Base-by-base conservation (phyloP, 176 grass and related monocot genomes). In the Luzula sylvatica region DNA sequence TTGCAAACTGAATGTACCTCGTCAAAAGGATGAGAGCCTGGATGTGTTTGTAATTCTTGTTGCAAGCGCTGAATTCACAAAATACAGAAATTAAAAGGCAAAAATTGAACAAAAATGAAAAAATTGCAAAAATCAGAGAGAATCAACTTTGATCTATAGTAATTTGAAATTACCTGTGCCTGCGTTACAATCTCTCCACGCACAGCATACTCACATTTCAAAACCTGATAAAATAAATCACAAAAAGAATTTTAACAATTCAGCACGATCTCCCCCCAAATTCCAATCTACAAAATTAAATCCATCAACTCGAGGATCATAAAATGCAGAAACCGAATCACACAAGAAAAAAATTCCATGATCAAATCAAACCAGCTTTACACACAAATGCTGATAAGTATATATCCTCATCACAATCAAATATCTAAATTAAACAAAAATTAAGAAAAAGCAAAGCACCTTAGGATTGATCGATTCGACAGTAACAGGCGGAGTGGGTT, bases 161-260 rank as follows among this genome's bases (percentile, higher is more conserved):
- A 15, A 6, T 55, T 26, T 47, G 1, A 8, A 70, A 52, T 26
- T 68, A 95, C 89, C 80, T 95, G 89, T 56, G 89, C 89, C 54
- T 88, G 83, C 56, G 44, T 85, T 8, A 95, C 80, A 76, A 95
- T 88, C 67, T 95, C 80, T 53, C 89, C 83, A 7, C 83, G 80
- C 44, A 95, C 89, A 27, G 89, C 89, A 53, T 95, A 95, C 59
- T 85, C 80, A 32, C 84, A 95, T 66, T 95, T 77, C 65, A 84
- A 67, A 26, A 95, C 79, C 89, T 95, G 55, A 41, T 73, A 53
- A 4, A 60, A 53, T 16, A 67, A 8, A 41, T 35, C n/a, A 55
- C 32, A 65, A 11, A 28, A 54, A 50, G 49, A 56, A 60, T 7
- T 32, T 15, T 11, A 66, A 19, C 16, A 52, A 49, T 20, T n/a